Percentiles rank a stretch among this genome's conserved stretches.
Conservation (phyloP, 345 rosid genomes). For the Eutrema yunnanense region DNA sequence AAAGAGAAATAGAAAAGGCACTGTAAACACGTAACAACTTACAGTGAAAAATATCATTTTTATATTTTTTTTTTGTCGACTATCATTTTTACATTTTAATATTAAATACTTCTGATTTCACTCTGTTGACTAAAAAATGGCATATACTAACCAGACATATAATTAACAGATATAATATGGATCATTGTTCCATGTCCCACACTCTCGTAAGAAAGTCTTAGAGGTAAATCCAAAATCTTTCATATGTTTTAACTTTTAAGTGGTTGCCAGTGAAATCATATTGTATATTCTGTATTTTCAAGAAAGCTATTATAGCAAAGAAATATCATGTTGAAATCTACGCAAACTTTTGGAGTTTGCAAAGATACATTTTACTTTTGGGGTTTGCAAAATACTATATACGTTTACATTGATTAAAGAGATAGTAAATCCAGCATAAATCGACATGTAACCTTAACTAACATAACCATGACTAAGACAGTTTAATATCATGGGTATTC, state of each 20-base stretch:
- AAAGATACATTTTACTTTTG: neutral
- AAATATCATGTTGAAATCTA: neutral
- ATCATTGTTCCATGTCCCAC: conserved; percentile 12
- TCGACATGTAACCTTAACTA: neutral
- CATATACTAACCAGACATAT: neutral
- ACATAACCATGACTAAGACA: conserved; percentile 7
- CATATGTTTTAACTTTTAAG: neutral
- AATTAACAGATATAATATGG: neutral
- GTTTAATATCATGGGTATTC: neutral
- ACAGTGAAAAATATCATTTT: neutral
- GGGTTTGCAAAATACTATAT: neutral
- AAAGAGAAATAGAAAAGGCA: neutral
- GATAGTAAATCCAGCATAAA: neutral
- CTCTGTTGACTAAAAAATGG: neutral
- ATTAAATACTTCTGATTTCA: neutral
- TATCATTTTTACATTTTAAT: neutral
- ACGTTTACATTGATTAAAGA: neutral
- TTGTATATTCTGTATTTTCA: neutral
- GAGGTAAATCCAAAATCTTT: neutral
- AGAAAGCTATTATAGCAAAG: neutral
- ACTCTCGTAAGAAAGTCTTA: neutral
- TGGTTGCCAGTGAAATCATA: conserved; percentile 1
- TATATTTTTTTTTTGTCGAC: too few relatives aligned
- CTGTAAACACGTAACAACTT: neutral
- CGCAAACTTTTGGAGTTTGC: neutral